phyloP scores from a whole-genome alignment of 345 rosid genomes.

The Eutrema yunnanense region DNA sequence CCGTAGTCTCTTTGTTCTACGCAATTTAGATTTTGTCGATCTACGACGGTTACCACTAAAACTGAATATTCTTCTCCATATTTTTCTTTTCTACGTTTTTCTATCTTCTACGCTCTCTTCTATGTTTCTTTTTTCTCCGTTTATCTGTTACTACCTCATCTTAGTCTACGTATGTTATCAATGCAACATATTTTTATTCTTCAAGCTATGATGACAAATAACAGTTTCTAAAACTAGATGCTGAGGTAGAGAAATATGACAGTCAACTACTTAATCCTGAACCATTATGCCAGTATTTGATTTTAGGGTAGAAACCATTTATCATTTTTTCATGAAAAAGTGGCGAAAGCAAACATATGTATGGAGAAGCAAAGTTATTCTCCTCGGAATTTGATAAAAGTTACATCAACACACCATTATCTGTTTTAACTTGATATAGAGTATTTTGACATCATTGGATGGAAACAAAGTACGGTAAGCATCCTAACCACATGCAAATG shows the following conservation, averaged over 20 bases:
- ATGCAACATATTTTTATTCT: not conserved
- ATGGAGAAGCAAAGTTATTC: constrained; percentile 11
- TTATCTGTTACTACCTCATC: not conserved
- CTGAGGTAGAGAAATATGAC: not conserved
- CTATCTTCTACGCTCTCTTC: too few species aligned
- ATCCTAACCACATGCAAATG: not conserved
- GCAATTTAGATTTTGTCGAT: too few species aligned
- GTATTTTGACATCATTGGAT: not conserved
- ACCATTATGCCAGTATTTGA: not conserved
- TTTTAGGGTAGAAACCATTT: not conserved
- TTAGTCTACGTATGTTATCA: not conserved
- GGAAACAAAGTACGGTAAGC: not conserved
- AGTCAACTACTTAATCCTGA: not conserved
- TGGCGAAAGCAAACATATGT: not conserved
- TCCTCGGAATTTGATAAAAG: constrained; percentile 8
- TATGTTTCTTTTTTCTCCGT: too few species aligned
- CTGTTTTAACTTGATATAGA: constrained; percentile 1
- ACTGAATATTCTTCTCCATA: too few species aligned
- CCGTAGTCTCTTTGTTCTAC: too few species aligned
- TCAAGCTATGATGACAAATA: not conserved
- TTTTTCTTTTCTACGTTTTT: too few species aligned
- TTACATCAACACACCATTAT: constrained; percentile 20
- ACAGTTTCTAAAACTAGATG: not conserved
- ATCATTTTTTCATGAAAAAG: not conserved
- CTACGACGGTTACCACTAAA: too few species aligned